A percentile compares a stretch with the other conserved stretches of the same genome.
Conservation (phyloP, 2,329 filamentous ascomycete genomes). For the Colletotrichum lini region DNA sequence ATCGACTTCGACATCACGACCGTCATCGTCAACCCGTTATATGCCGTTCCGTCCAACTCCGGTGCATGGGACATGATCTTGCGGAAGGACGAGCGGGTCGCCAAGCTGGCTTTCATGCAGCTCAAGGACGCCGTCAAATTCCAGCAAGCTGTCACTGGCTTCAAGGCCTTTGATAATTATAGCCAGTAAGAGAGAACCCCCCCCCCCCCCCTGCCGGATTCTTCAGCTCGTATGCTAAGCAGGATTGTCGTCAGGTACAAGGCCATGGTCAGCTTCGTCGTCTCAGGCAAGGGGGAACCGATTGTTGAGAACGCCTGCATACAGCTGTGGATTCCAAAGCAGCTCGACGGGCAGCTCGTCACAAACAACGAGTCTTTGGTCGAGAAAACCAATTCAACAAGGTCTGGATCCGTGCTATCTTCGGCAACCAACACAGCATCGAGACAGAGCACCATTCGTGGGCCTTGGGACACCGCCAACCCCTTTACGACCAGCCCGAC, state of each 20-base stretch:
- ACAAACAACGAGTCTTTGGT: conserved; percentile 39
- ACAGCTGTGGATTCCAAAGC: conserved; percentile 52
- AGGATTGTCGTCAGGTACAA: conserved; percentile 31
- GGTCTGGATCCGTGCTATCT: conserved; percentile 4
- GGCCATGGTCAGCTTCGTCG: conserved; percentile 49
- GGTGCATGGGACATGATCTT: conserved; percentile 49
- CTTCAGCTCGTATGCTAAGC: neutral
- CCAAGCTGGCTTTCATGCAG: conserved; percentile 48
- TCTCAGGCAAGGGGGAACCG: conserved; percentile 43
- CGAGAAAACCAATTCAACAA: conserved; percentile 3
- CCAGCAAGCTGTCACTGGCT: conserved; percentile 53
- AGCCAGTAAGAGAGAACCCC: conserved; percentile 44
- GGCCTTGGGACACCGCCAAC: conserved; percentile 11
- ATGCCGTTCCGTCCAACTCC: conserved; percentile 44
- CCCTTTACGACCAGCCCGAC: conserved; percentile 24
- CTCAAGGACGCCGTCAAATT: conserved; percentile 50
- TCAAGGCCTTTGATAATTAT: conserved; percentile 49
- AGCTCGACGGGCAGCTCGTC: conserved; percentile 47
- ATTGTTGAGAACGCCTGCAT: conserved; percentile 49
- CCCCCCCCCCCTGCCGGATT: neutral
- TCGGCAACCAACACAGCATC: conserved; percentile 5
- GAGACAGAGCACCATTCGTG: conserved; percentile 29
- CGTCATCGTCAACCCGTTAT: conserved; percentile 48
- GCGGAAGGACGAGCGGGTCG: conserved; percentile 50
- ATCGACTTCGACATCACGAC: conserved; percentile 52